Evolutionary conservation across 768 basidiomycete species (phyloP).

Genomic region (Mycena crocata): DNA sequence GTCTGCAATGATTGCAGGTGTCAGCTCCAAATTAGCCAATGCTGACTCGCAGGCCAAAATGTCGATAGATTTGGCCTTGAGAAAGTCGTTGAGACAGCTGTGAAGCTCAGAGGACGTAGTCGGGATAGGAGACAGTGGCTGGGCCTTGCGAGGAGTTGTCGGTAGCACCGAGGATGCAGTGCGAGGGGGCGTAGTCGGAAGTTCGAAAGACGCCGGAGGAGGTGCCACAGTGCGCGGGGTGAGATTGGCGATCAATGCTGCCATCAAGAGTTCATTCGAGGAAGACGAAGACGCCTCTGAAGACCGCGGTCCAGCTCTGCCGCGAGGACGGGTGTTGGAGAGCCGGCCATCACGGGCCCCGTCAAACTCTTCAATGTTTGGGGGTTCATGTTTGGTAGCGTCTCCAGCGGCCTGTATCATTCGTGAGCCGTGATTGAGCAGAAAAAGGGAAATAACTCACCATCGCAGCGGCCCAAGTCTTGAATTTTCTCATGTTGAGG

Average conservation of each 20-base stretch:
- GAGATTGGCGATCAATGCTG: background rate
- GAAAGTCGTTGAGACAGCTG: background rate
- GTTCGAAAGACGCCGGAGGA: too few species aligned
- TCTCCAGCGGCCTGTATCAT: conserved; percentile 10
- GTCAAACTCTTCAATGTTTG: conserved; percentile 27
- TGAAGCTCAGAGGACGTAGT: conserved; percentile 3
- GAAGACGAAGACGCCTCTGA: background rate
- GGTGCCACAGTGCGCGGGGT: background rate
- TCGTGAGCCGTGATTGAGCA: background rate
- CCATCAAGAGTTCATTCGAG: background rate
- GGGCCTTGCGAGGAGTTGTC: background rate
- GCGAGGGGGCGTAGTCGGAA: background rate
- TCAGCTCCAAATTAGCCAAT: conserved; percentile 10
- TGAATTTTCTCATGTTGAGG: conserved; percentile 25
- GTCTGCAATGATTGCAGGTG: conserved; percentile 32
- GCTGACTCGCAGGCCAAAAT: background rate
- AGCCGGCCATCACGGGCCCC: conserved; percentile 25
- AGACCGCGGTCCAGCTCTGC: conserved; percentile 21
- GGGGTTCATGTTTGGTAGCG: conserved; percentile 22
- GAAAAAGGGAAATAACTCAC: conserved; percentile 15
- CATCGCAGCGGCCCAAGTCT: conserved; percentile 30
- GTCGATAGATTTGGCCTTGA: background rate
- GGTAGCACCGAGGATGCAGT: background rate
- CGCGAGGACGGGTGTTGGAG: conserved; percentile 17
- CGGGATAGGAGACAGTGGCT: background rate